Evolutionary conservation across 78 protist species (phyloP).

Genomic region (Cavenderia fasciculata): DNA sequence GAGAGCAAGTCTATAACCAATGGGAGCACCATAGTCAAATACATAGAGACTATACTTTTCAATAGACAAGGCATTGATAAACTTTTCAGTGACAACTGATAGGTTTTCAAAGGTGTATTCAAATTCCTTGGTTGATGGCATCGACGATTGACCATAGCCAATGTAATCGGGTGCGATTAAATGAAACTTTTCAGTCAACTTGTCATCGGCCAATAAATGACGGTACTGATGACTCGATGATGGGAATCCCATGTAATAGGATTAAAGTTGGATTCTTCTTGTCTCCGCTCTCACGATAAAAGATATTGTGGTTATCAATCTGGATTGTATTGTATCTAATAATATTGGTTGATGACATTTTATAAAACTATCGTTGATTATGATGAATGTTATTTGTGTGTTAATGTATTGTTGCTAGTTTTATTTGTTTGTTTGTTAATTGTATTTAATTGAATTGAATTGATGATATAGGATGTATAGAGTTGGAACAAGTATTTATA

Average conservation of each 20-base stretch:
- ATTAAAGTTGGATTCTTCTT: not conserved
- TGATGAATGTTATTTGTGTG: too few species aligned
- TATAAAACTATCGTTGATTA: too few species aligned
- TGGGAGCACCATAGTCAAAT: slow-evolving; percentile 8
- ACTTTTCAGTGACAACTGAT: not conserved
- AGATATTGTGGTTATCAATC: too few species aligned
- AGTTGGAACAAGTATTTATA: too few species aligned
- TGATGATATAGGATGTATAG: too few species aligned
- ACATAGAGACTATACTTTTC: not conserved
- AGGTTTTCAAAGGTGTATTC: not conserved
- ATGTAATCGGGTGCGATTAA: not conserved
- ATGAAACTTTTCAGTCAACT: not conserved
- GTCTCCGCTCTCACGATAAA: not conserved
- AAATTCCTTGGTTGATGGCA: not conserved
- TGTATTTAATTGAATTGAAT: too few species aligned
- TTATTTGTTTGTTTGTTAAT: too few species aligned
- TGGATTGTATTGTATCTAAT: too few species aligned
- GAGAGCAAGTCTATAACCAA: not conserved
- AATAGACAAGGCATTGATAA: not conserved
- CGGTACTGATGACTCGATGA: slow-evolving; percentile 1
- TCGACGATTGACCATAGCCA: not conserved
- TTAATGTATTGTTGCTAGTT: too few species aligned
- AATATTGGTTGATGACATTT: too few species aligned
- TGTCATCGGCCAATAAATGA: not conserved
- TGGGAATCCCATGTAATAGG: slow-evolving; percentile 2